Percentiles rank a stretch among this genome's conserved stretches.
phyloP scores from a whole-genome alignment of 2,329 filamentous ascomycete genomes.

The Aphanocladium album region DNA sequence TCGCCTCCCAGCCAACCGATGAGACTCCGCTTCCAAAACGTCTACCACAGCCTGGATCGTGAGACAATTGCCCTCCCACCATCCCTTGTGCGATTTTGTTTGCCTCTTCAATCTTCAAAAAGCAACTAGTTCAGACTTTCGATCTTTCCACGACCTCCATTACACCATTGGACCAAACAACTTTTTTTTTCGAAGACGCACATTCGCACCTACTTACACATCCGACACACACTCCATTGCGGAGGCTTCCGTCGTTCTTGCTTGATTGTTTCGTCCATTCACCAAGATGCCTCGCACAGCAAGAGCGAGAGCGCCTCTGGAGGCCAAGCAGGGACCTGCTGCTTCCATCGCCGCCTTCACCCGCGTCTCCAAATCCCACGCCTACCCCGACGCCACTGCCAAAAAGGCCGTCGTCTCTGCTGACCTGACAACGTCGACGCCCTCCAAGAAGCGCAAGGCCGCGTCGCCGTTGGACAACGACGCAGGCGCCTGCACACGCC shows the following conservation, averaged over 20 bases:
- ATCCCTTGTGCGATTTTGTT: not conserved
- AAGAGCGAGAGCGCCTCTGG: slow-evolving; percentile 21
- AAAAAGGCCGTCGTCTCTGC: not conserved
- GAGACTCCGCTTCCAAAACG: slow-evolving; percentile 8
- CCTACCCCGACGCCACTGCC: slow-evolving; percentile 17
- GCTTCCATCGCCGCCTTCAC: slow-evolving; percentile 40
- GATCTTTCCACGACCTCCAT: too few relatives aligned
- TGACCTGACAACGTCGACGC: not conserved
- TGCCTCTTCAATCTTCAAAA: not conserved
- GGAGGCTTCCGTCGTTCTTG: not conserved
- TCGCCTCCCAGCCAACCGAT: slow-evolving; percentile 12
- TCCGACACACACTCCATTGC: too few relatives aligned
- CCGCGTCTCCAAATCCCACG: slow-evolving; percentile 41
- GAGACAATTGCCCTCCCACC: slow-evolving; percentile 1
- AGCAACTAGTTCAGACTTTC: too few relatives aligned
- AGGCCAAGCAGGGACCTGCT: slow-evolving; percentile 15
- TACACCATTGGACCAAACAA: too few relatives aligned
- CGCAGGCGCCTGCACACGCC: not conserved
- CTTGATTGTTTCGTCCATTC: not conserved
- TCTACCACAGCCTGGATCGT: not conserved
- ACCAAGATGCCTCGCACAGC: slow-evolving; percentile 23
- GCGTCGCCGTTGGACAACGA: not conserved
- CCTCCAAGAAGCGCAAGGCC: slow-evolving; percentile 11
- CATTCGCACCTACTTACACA: not conserved
- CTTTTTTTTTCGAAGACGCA: not conserved